Conservation (phyloP, 208 protist genomes). For the Strigomonas culicis region DNA sequence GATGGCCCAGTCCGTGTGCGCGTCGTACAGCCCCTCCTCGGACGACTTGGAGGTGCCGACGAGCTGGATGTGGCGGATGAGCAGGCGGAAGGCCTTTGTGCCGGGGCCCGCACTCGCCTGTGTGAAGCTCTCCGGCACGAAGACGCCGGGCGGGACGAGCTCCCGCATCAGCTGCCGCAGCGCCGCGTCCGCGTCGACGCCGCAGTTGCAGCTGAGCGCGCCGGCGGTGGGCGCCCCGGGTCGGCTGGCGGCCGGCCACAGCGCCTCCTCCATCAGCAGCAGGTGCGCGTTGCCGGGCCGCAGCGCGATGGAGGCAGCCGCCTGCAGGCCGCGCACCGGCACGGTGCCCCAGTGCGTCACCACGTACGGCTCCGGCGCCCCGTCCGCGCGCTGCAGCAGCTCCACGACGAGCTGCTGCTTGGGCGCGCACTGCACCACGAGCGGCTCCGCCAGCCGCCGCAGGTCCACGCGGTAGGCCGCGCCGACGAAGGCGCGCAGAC, state of each 20-base stretch:
- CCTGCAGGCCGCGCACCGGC: constrained; percentile 26
- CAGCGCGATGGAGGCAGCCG: constrained; percentile 19
- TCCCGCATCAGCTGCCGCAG: constrained; percentile 46
- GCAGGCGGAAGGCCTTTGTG: constrained; percentile 48
- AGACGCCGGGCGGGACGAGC: constrained; percentile 74
- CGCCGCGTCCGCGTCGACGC: constrained; percentile 31
- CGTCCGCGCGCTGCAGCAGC: constrained; percentile 40
- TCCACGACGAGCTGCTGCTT: constrained; percentile 66
- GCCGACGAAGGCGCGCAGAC: constrained; percentile 56
- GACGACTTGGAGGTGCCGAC: constrained; percentile 36
- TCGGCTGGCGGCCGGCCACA: constrained; percentile 48
- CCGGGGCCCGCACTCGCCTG: constrained; percentile 36
- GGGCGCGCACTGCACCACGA: constrained; percentile 56
- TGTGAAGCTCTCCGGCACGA: constrained; percentile 77
- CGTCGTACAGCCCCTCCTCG: constrained; percentile 32
- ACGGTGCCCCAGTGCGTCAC: constrained; percentile 64
- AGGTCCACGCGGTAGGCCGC: constrained; percentile 51
- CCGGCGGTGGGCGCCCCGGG: constrained; percentile 20
- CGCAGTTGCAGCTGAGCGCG: constrained; percentile 30
- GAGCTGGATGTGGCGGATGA: constrained; percentile 54
- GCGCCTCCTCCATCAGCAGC: constrained; percentile 42
- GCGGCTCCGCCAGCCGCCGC: constrained; percentile 22
- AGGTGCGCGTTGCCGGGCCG: constrained; percentile 70
- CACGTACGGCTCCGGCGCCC: constrained; percentile 35
- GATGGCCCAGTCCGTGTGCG: constrained; percentile 63